Percentiles rank a stretch among this genome's conserved stretches.
These are phyloP conservation scores for Thielaviopsis cerberus DNA, from an alignment of 2,329 filamentous ascomycete genomes.

Conservation along the genomic window DNA sequence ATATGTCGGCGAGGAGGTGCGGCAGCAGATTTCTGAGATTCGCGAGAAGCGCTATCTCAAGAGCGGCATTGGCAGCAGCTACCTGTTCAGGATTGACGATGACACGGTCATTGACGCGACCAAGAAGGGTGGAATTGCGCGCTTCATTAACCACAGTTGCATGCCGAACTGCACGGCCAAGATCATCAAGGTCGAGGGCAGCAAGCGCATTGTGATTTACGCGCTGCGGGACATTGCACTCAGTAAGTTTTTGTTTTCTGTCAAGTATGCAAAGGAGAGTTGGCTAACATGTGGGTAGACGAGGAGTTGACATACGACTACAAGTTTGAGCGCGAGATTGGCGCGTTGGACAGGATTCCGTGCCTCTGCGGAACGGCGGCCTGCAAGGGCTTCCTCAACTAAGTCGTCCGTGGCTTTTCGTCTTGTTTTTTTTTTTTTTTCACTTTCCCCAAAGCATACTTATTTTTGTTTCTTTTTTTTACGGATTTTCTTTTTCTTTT, in stretches of 20 bases:
- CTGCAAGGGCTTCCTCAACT: constrained; percentile 98
- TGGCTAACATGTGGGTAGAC: constrained; percentile 38
- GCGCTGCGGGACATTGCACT: constrained; percentile 83
- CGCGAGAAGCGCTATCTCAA: constrained; percentile 82
- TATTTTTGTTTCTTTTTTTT: background rate
- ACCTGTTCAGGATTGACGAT: constrained; percentile 95
- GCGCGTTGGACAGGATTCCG: constrained; percentile 84
- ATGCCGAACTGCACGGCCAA: constrained; percentile 97
- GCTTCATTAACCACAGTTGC: constrained; percentile 98
- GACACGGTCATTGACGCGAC: constrained; percentile 95
- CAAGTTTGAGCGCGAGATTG: constrained; percentile 96
- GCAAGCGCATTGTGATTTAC: constrained; percentile 97
- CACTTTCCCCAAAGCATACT: background rate
- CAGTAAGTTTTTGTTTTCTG: constrained; percentile 44
- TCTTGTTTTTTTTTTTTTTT: background rate
- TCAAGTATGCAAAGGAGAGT: too few relatives aligned
- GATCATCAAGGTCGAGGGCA: constrained; percentile 97
- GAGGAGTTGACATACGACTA: constrained; percentile 99
- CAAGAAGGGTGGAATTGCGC: constrained; percentile 92
- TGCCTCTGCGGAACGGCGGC: constrained; percentile 90
- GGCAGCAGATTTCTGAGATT: constrained; percentile 93
- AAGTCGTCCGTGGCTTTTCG: constrained; percentile 17
- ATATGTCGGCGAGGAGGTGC: constrained; percentile 93
- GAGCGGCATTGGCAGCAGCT: constrained; percentile 91
- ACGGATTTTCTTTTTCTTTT: background rate